These are phyloP conservation scores for Globisporangium mamillatum DNA, from an alignment of 352 stramenopile species.

Conservation along the genomic window DNA sequence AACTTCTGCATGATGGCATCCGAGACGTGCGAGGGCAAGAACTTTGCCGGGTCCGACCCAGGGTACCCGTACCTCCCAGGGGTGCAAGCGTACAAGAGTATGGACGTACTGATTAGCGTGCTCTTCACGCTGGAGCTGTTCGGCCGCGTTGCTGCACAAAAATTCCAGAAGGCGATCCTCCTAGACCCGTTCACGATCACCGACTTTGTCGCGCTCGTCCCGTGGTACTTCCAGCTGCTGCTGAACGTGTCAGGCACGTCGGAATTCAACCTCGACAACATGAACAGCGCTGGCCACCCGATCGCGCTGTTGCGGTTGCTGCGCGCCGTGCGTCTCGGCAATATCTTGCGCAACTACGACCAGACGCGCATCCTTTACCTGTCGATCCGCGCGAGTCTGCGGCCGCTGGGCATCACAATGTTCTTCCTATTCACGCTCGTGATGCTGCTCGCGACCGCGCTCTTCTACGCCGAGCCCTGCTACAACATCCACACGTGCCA, in stretches of 20 bases:
- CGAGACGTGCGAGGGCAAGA: slow-evolving; percentile 62
- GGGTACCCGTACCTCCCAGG: slow-evolving; percentile 53
- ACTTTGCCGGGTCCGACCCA: slow-evolving; percentile 47
- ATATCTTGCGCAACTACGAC: slow-evolving; percentile 57
- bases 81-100: slow-evolving; percentile 28
- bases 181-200: slow-evolving; percentile 45
- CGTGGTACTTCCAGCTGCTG: slow-evolving; percentile 50
- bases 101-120: slow-evolving; percentile 39
- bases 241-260: slow-evolving; percentile 4
- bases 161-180: slow-evolving; percentile 28
- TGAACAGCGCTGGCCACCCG: slow-evolving; percentile 20
- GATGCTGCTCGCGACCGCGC: slow-evolving; percentile 68
- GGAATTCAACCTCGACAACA: slow-evolving; percentile 23
- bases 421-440: slow-evolving; percentile 79
- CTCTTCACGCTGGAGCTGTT: slow-evolving; percentile 65
- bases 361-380: slow-evolving; percentile 56
- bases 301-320: slow-evolving; percentile 49
- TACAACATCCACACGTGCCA: slow-evolving; percentile 73
- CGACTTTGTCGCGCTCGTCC: slow-evolving; percentile 51
- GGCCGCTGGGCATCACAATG: slow-evolving; percentile 54
- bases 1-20: slow-evolving; percentile 46
- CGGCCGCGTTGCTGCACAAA: slow-evolving; percentile 25
- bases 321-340: slow-evolving; percentile 43
- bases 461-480: slow-evolving; percentile 77
- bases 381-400: slow-evolving; percentile 55